These are phyloP conservation scores for Herpotrichia juniperi DNA, from an alignment of 2,329 filamentous ascomycete species.

Conservation along the genomic window DNA sequence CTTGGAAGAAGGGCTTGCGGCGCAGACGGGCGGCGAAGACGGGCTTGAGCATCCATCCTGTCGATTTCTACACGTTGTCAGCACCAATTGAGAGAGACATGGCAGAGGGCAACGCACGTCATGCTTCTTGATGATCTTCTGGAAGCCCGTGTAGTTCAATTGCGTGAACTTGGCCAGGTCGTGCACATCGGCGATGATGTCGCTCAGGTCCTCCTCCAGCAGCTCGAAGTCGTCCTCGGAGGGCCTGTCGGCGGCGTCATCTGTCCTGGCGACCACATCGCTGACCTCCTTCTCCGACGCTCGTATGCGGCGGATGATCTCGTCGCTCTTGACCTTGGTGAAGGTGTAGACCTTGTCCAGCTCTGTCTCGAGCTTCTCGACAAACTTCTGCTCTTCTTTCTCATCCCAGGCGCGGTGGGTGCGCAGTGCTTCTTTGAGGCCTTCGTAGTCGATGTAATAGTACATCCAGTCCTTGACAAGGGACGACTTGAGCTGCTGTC, in stretches of 20 bases:
- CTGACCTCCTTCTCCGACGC: slow-evolving; percentile 87
- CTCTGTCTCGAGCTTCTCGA: slow-evolving; percentile 84
- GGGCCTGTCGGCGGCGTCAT: slow-evolving; percentile 65
- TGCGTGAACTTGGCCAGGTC: slow-evolving; percentile 98
- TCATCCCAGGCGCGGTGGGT: slow-evolving; percentile 81
- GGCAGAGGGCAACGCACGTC: slow-evolving; percentile 66
- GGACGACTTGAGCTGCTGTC: slow-evolving; percentile 93
- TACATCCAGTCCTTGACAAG: slow-evolving; percentile 96
- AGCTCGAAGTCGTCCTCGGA: slow-evolving; percentile 93
- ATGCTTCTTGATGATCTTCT: slow-evolving; percentile 99
- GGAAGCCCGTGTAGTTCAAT: slow-evolving; percentile 97
- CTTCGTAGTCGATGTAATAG: slow-evolving; percentile 98
- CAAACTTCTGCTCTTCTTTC: slow-evolving; percentile 88
- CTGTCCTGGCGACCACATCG: slow-evolving; percentile 79
- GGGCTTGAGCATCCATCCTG: slow-evolving; percentile 88
- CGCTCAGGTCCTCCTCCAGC: slow-evolving; percentile 91
- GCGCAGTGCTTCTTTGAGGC: slow-evolving; percentile 86
- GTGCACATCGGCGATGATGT: slow-evolving; percentile 98
- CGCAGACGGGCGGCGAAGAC: slow-evolving; percentile 96
- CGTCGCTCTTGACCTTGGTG: slow-evolving; percentile 95
- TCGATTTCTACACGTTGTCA: slow-evolving; percentile 74
- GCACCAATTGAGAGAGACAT: slow-evolving; percentile 14
- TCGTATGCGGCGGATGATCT: slow-evolving; percentile 90
- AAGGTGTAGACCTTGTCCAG: slow-evolving; percentile 98
- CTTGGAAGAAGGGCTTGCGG: slow-evolving; percentile 97